Evolutionary conservation across 345 rosid species (phyloP).

Genomic region (Lepidium aucheri): DNA sequence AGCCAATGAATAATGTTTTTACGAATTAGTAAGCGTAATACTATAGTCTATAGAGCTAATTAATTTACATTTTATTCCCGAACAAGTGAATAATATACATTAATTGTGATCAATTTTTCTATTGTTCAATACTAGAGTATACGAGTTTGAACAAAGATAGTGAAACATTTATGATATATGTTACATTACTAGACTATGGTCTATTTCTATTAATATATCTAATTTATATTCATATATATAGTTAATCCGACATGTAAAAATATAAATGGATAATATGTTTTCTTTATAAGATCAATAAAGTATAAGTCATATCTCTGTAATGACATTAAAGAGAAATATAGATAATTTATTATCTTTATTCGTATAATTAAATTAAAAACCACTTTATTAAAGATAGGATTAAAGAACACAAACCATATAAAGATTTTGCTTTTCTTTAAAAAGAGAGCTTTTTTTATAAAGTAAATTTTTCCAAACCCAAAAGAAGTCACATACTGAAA

Average conservation of each 20-base stretch:
- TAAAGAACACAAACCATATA: conserved; percentile 26
- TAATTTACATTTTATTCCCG: not conserved
- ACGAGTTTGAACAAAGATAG: not conserved
- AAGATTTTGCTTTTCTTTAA: conserved; percentile 30
- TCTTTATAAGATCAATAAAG: conserved; percentile 24
- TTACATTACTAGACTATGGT: too few relatives aligned
- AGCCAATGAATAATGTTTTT: not conserved
- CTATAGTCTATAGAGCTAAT: not conserved
- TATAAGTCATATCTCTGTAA: conserved; percentile 13
- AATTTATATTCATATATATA: not conserved
- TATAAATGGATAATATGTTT: conserved; percentile 19
- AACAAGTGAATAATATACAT: not conserved
- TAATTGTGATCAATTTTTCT: not conserved
- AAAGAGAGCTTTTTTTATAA: conserved; percentile 12
- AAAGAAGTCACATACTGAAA: conserved; percentile 20
- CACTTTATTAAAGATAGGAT: conserved; percentile 40
- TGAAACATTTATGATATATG: not conserved
- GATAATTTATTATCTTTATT: conserved; percentile 15
- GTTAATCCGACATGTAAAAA: conserved; percentile 9
- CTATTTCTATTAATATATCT: not conserved
- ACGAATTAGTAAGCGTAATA: not conserved
- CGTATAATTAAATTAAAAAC: conserved; percentile 25
- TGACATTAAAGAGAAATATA: conserved; percentile 1
- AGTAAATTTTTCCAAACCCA: conserved; percentile 18
- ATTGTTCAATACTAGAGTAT: too few relatives aligned